phyloP scores from a whole-genome alignment of 495 filamentous ascomycete species.

The Aspergillus diversus region DNA sequence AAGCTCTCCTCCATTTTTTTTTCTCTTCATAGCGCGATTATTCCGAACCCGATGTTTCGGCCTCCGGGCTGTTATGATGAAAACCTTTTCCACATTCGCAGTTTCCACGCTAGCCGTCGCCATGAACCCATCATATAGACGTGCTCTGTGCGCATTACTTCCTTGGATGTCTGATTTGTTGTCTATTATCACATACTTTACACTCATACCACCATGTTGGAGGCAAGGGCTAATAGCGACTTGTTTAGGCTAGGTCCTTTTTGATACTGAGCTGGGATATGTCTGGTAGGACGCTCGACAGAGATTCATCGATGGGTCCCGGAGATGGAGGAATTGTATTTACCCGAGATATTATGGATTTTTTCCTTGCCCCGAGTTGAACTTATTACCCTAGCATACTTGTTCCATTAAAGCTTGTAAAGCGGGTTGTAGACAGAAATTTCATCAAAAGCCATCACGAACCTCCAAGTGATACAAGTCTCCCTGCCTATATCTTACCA shows the following conservation, averaged over 20 bases:
- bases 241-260: constrained; percentile 15
- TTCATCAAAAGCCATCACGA: too few species aligned
- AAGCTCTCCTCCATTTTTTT: constrained; percentile 12
- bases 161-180: constrained; percentile 58
- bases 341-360: background rate
- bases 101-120: constrained; percentile 58
- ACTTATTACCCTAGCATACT: too few species aligned
- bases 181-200: constrained; percentile 9
- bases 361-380: background rate
- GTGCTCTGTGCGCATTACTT: constrained; percentile 52
- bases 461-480: background rate
- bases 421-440: too few species aligned
- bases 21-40: background rate
- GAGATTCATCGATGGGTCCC: too few species aligned
- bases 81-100: constrained; percentile 57
- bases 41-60: constrained; percentile 20
- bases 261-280: background rate
- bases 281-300: background rate
- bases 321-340: too few species aligned
- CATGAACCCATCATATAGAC: constrained; percentile 50
- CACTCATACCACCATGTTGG: constrained; percentile 2
- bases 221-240: constrained; percentile 14
- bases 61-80: constrained; percentile 48
- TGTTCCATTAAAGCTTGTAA: too few species aligned
- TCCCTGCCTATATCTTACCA: background rate